Percentiles rank a stretch among this genome's conserved stretches.
Evolutionary conservation across 208 protist genomes (phyloP).

Genomic region (Phytomonas serpens): DNA sequence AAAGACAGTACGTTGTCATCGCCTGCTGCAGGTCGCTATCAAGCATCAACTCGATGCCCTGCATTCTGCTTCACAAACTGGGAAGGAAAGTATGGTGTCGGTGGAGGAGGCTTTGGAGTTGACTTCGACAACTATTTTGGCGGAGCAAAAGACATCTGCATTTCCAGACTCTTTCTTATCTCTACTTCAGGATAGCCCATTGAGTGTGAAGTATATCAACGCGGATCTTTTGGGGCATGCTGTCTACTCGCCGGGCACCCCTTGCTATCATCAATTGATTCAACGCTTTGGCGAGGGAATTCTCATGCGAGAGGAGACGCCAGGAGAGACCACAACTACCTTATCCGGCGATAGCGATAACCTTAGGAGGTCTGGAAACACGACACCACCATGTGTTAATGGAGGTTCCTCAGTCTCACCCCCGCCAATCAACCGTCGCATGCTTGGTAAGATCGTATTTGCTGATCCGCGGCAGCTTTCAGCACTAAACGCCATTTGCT

Average conservation of each 20-base stretch:
- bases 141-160: constrained; percentile 4
- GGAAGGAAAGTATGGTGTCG: background rate
- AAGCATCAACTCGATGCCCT: constrained; percentile 9
- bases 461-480: constrained; percentile 25
- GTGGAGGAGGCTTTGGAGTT: background rate
- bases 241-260: constrained; percentile 60
- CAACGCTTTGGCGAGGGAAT: constrained; percentile 42
- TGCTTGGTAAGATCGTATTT: constrained; percentile 51
- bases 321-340: background rate
- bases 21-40: constrained; percentile 28
- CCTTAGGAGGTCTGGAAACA: background rate
- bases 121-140: background rate
- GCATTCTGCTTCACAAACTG: background rate
- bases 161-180: background rate
- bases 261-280: constrained; percentile 55
- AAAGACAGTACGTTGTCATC: constrained; percentile 59
- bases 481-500: constrained; percentile 58
- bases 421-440: constrained; percentile 40
- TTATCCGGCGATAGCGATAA: background rate
- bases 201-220: constrained; percentile 42
- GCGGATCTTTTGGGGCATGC: constrained; percentile 59
- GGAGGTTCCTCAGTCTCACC: background rate
- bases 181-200: background rate
- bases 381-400: background rate
- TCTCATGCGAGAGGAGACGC: constrained; percentile 11